phyloP scores from a whole-genome alignment of 169 alveolate species.

The Theileria annulata region DNA sequence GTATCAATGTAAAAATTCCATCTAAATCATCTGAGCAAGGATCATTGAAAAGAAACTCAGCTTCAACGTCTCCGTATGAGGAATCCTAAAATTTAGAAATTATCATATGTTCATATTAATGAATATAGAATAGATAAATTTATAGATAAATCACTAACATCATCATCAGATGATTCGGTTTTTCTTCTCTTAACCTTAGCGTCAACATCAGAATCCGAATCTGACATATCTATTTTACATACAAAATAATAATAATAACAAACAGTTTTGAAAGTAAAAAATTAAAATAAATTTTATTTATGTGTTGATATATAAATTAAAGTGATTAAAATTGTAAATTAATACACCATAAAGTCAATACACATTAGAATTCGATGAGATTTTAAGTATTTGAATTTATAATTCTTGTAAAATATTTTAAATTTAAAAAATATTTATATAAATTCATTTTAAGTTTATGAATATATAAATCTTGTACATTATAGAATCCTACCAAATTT shows the following conservation, averaged over 20 bases:
- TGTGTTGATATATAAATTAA: background rate
- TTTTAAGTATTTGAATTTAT: background rate
- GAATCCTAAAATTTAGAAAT: background rate
- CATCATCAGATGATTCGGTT: conserved; percentile 3
- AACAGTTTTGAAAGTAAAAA: background rate
- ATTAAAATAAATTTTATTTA: background rate
- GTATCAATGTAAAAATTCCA: conserved; percentile 50
- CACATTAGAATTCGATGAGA: background rate
- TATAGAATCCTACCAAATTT: background rate
- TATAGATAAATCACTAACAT: background rate
- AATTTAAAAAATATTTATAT: background rate
- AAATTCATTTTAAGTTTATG: background rate
- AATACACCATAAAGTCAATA: background rate
- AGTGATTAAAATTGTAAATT: background rate
- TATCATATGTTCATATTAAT: background rate
- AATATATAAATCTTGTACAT: background rate
- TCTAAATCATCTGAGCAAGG: conserved; percentile 41
- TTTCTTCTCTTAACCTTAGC: background rate
- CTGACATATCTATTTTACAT: background rate
- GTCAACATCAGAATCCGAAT: conserved; percentile 2
- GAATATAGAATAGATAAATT: background rate
- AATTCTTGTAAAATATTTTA: background rate
- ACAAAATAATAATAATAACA: background rate
- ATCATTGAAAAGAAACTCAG: conserved; percentile 62
- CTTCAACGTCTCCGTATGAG: conserved; percentile 17